A percentile compares a stretch with the other conserved stretches of the same genome.
Evolutionary conservation across 2,329 filamentous ascomycete species (phyloP).

Genomic region (Ambrosiella beaveri): DNA sequence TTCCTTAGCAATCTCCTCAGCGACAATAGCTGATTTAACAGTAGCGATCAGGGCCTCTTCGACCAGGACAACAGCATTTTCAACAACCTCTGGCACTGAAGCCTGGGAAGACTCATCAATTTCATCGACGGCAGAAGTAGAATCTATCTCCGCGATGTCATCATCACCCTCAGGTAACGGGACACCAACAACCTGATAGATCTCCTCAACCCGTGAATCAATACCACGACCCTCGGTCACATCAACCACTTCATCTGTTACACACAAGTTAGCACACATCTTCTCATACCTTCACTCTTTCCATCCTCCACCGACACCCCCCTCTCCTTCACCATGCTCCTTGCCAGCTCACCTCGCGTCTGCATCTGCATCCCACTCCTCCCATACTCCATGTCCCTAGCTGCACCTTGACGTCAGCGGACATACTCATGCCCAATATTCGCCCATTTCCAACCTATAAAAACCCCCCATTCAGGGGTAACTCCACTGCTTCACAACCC

Average conservation of each 20-base stretch:
- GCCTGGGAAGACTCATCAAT: background rate
- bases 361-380: background rate
- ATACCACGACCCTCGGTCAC: background rate
- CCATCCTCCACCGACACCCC: background rate
- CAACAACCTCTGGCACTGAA: background rate
- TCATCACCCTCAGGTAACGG: background rate
- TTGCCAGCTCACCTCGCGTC: slow-evolving; percentile 6
- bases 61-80: too few relatives aligned
- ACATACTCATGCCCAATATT: background rate
- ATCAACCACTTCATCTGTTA: background rate
- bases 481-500: background rate
- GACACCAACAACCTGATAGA: background rate
- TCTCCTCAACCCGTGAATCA: background rate
- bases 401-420: slow-evolving; percentile 8
- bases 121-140: background rate
- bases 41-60: too few relatives aligned
- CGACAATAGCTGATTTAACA: too few relatives aligned
- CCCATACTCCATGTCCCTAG: background rate
- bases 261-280: background rate
- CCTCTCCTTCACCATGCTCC: background rate
- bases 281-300: background rate
- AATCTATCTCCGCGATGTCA: background rate
- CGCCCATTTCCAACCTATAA: background rate
- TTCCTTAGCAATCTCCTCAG: too few relatives aligned
- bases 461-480: background rate